These are phyloP conservation scores for Ganoderma boninense DNA, from an alignment of 1,284 basidiomycete species.

Conservation along the genomic window DNA sequence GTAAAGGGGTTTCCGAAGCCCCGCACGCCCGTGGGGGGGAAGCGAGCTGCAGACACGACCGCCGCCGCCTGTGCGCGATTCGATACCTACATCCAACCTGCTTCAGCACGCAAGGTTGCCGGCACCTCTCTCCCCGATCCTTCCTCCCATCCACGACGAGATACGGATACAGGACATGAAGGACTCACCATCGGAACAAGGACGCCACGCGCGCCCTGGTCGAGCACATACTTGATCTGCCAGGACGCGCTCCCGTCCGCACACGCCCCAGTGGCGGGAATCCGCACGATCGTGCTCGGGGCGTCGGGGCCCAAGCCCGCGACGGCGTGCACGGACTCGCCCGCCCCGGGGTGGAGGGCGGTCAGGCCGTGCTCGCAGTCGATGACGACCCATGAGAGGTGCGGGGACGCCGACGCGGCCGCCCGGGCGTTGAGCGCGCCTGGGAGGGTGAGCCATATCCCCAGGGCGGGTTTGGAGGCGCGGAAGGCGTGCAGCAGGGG, in stretches of 20 bases:
- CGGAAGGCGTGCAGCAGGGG: constrained; percentile 41
- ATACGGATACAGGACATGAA: background rate
- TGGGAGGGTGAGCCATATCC: constrained; percentile 73
- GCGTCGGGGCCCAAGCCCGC: constrained; percentile 49
- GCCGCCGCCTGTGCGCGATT: constrained; percentile 64
- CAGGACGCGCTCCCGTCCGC: constrained; percentile 57
- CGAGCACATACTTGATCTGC: constrained; percentile 75
- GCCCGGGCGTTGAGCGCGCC: constrained; percentile 62
- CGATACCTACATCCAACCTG: background rate
- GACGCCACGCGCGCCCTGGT: constrained; percentile 68
- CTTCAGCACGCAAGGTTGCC: background rate
- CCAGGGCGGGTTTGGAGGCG: constrained; percentile 57
- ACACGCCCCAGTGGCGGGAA: constrained; percentile 66
- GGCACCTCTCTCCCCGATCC: background rate
- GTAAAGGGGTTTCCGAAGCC: constrained; percentile 72
- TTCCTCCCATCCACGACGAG: background rate
- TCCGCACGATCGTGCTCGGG: constrained; percentile 64
- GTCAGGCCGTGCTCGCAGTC: constrained; percentile 75
- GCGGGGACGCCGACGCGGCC: constrained; percentile 60
- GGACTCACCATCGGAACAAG: constrained; percentile 68
- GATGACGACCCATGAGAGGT: constrained; percentile 67
- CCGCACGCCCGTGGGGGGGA: constrained; percentile 63
- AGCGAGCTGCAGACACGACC: constrained; percentile 61
- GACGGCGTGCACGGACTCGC: constrained; percentile 63
- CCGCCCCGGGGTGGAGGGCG: constrained; percentile 59